These are phyloP conservation scores for Hypocrella siamensis DNA, from an alignment of 2,329 filamentous ascomycete genomes.

Conservation along the genomic window DNA sequence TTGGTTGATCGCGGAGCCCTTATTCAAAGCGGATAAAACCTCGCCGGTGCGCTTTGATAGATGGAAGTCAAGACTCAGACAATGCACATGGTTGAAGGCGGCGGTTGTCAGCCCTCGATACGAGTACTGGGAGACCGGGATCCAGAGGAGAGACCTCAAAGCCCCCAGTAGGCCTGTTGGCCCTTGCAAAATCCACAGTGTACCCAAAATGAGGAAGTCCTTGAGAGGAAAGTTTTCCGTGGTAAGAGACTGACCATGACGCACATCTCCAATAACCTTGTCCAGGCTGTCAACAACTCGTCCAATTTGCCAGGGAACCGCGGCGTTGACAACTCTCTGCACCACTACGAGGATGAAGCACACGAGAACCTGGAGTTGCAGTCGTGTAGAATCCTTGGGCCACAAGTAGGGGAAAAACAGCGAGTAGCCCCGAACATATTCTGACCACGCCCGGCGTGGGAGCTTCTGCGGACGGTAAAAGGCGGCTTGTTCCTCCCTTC, in stretches of 20 bases:
- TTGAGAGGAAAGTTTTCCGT: constrained; percentile 18
- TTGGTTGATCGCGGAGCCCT: constrained; percentile 88
- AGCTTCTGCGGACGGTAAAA: constrained; percentile 83
- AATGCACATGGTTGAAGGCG: constrained; percentile 93
- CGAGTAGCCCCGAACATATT: constrained; percentile 83
- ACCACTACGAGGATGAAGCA: constrained; percentile 70
- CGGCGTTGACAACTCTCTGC: constrained; percentile 72
- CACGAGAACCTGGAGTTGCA: constrained; percentile 65
- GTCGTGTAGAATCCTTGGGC: constrained; percentile 60
- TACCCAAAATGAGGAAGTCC: constrained; percentile 29
- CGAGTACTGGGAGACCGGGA: constrained; percentile 91
- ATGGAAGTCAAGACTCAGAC: constrained; percentile 89
- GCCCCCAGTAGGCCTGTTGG: constrained; percentile 78
- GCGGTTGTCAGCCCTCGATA: constrained; percentile 89
- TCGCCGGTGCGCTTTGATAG: constrained; percentile 93
- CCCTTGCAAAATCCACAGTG: constrained; percentile 76
- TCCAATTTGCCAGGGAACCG: constrained; percentile 72
- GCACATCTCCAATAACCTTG: constrained; percentile 30
- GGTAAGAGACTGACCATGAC: constrained; percentile 18
- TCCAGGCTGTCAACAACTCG: constrained; percentile 62
- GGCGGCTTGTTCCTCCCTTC: constrained; percentile 49
- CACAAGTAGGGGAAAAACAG: constrained; percentile 95
- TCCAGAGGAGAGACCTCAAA: constrained; percentile 73
- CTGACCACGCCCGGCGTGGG: constrained; percentile 85
- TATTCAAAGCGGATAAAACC: constrained; percentile 87